phyloP scores from a whole-genome alignment of 1,139 yeast species.

The Debaryomyces nepalensis region DNA sequence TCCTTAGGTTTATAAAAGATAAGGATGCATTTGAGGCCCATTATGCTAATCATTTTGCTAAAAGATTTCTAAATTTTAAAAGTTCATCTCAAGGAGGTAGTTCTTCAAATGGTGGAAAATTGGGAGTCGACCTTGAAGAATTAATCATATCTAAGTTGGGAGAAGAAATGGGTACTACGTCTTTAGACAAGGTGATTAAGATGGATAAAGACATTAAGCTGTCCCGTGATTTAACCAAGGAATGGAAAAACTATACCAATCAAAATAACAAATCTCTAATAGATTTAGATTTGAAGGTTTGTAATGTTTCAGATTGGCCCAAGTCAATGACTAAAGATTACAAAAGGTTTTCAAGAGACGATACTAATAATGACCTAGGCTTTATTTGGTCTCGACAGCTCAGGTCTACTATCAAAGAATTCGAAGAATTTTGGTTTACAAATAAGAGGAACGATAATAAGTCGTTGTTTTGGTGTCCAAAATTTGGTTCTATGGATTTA shows the following conservation, averaged over 20 bases:
- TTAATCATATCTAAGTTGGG: constrained; percentile 70
- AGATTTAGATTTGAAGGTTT: constrained; percentile 56
- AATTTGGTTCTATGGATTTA: constrained; percentile 81
- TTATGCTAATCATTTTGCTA: constrained; percentile 89
- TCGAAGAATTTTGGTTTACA: constrained; percentile 52
- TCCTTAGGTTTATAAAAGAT: constrained; percentile 75
- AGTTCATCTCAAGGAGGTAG: constrained; percentile 23
- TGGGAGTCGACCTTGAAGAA: constrained; percentile 69
- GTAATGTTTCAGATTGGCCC: constrained; percentile 58
- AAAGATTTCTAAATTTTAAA: constrained; percentile 67
- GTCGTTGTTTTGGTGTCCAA: constrained; percentile 80
- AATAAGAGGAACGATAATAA: constrained; percentile 72
- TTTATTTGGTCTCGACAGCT: constrained; percentile 53
- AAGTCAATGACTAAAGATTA: constrained; percentile 59
- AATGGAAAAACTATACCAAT: constrained; percentile 46
- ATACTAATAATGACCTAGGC: constrained; percentile 47
- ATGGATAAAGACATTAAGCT: constrained; percentile 85
- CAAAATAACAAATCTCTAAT: constrained; percentile 24
- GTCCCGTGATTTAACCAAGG: constrained; percentile 63
- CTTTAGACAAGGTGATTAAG: constrained; percentile 79
- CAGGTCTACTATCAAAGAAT: constrained; percentile 41
- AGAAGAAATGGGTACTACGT: constrained; percentile 80
- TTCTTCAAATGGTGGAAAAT: constrained; percentile 20
- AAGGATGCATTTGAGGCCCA: constrained; percentile 87
- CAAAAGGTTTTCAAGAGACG: constrained; percentile 48